Conservation (phyloP, 2,329 filamentous ascomycete species). For the Geosmithia flava region DNA sequence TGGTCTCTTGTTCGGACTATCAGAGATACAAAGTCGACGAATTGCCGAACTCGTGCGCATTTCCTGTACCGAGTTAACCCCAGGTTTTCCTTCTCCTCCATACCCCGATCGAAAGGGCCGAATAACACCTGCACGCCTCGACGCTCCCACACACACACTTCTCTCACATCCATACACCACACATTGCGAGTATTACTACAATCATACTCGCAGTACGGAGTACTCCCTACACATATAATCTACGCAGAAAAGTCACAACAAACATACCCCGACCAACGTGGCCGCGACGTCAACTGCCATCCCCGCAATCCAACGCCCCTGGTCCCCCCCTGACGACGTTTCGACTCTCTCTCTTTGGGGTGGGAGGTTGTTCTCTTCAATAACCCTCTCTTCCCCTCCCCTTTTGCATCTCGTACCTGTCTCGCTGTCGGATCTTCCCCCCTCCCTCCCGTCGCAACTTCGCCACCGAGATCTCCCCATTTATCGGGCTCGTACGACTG, state of each 20-base stretch:
- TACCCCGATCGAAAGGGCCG: constrained; percentile 16
- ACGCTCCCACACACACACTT: constrained; percentile 8
- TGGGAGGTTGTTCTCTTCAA: not conserved
- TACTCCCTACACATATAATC: no score
- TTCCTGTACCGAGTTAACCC: not conserved
- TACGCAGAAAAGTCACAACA: no score
- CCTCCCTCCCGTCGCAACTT: not conserved
- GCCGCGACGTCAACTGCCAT: not conserved
- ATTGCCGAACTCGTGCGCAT: no score
- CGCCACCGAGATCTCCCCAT: not conserved
- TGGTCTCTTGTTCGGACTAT: not conserved
- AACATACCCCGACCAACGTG: not conserved
- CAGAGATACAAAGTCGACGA: no score
- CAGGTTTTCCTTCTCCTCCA: not conserved
- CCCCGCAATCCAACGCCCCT: not conserved
- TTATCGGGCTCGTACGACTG: not conserved
- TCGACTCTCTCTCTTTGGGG: not conserved
- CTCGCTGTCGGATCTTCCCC: not conserved
- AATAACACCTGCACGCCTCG: constrained; percentile 20
- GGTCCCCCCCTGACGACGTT: not conserved
- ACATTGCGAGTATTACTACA: no score
- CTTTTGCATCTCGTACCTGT: not conserved
- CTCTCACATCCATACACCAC: constrained; percentile 2
- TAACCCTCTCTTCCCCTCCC: not conserved
- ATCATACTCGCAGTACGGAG: no score